phyloP scores from a whole-genome alignment of 495 filamentous ascomycete species.

The Lepidopterella palustris region DNA sequence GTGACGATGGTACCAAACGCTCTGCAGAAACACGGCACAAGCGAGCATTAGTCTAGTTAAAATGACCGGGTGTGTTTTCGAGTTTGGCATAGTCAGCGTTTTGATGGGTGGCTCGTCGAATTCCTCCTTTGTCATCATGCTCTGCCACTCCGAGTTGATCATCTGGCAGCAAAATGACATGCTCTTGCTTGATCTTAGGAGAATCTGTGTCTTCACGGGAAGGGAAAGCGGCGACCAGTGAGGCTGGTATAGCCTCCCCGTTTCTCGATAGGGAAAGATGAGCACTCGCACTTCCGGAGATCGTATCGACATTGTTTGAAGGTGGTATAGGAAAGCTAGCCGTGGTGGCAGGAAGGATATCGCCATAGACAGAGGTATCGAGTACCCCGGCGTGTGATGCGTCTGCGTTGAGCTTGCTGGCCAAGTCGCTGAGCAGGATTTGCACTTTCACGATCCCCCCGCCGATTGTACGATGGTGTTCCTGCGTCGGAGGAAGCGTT shows the following conservation, averaged over 20 bases:
- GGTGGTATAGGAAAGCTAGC: not conserved
- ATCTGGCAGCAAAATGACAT: not conserved
- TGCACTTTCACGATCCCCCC: not conserved
- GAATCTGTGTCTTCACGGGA: not conserved
- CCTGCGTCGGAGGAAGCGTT: not conserved
- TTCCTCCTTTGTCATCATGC: not conserved
- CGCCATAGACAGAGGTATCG: not conserved
- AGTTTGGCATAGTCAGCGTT: not conserved
- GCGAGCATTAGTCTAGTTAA: not conserved
- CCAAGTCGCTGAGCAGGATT: conserved; percentile 1
- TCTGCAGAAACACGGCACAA: not conserved
- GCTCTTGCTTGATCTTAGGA: not conserved
- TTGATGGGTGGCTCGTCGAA: not conserved
- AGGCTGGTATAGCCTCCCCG: not conserved
- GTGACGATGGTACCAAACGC: not conserved
- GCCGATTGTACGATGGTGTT: not conserved
- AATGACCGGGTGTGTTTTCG: not conserved
- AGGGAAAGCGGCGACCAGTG: not conserved
- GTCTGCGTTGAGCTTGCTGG: not conserved
- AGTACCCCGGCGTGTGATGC: not conserved
- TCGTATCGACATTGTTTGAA: not conserved
- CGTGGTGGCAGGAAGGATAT: not conserved
- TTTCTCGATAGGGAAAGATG: not conserved
- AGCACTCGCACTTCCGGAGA: not conserved
- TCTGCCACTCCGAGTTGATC: not conserved